These are phyloP conservation scores for Vitis cinerea DNA, from an alignment of 164 flowering plant species.

Conservation along the genomic window DNA sequence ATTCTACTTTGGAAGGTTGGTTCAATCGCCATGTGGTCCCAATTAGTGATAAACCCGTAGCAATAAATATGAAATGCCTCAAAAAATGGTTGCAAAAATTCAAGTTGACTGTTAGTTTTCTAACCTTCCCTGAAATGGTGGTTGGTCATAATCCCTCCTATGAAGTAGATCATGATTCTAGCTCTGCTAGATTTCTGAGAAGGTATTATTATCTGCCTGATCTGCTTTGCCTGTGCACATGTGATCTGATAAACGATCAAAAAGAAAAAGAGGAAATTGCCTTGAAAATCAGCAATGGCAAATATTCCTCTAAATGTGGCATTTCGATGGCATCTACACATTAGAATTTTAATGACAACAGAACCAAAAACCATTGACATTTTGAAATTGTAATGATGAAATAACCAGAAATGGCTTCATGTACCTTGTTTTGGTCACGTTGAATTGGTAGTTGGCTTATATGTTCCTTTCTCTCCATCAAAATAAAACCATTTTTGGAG, in stretches of 20 bases:
- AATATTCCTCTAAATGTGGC: background rate
- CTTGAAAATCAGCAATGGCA: background rate
- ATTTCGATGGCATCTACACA: too few relatives aligned
- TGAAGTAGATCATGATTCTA: background rate
- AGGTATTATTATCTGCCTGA: too few relatives aligned
- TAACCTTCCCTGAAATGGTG: background rate
- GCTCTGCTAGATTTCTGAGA: background rate
- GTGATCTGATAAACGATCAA: too few relatives aligned
- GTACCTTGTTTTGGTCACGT: too few relatives aligned
- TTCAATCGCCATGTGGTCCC: background rate
- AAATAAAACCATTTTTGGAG: too few relatives aligned
- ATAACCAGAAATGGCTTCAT: background rate
- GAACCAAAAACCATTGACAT: background rate
- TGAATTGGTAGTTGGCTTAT: too few relatives aligned
- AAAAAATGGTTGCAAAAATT: background rate
- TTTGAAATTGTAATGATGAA: background rate
- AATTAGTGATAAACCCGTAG: background rate
- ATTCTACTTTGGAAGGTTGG: background rate
- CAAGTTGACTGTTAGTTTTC: too few relatives aligned
- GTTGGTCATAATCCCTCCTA: background rate
- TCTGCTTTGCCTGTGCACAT: too few relatives aligned
- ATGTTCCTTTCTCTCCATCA: too few relatives aligned
- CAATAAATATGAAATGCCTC: background rate
- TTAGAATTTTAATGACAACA: too few relatives aligned
- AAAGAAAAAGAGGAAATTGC: background rate